Evolutionary conservation across 331 rosid genomes (phyloP), one percentile per base, ranked within the genome.

Genomic region (Acacia pycnantha): DNA sequence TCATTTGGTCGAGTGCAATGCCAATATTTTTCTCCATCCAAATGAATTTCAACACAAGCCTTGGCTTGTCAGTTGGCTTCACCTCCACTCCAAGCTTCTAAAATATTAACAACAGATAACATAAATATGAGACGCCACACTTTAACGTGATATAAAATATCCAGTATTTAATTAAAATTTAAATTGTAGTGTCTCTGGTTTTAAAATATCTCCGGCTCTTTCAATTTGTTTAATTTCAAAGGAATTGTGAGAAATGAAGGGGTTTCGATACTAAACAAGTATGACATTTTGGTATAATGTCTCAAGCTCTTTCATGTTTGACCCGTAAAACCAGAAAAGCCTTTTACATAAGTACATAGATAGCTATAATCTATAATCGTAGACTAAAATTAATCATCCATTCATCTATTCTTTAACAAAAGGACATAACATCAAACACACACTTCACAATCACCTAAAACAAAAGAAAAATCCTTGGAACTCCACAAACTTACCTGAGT

Each of bases 11-110:
- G 0, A 95, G 91, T n/a, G 86, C 97, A 81, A 95, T 95, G 15
- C 97, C 98, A 7, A 95, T 91, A 90, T 95, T 95, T 91, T 93
- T 95, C 86, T 95, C 99, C 99, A 95, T 93, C 99, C 99, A 95
- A 74, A 95, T 86, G 86, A 95, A 95, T 86, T 95, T 95, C 85
- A 95, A 84, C 58, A 95, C 94, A 35, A 95, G 88, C 86, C 98
- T 88, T 54, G 99, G 95, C 74, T 82, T 95, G 64, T 81, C 94
- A 64, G 82, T 67, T 77, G 96, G 86, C 88, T 95, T 91, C 86
- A 95, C 99, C 40, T 92, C 92, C 70, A 95, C 99, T 79, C 97
- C 89, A 73, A 92, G 91, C 88, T 93, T 93, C 98, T 95, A 72
- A 46, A 82, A 51, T 81, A 89, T 81, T 37, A 70, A 44, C 43